A percentile compares a stretch with the other conserved stretches of the same genome.
Conservation (phyloP, 768 basidiomycete genomes). For the Daedalea quercina region DNA sequence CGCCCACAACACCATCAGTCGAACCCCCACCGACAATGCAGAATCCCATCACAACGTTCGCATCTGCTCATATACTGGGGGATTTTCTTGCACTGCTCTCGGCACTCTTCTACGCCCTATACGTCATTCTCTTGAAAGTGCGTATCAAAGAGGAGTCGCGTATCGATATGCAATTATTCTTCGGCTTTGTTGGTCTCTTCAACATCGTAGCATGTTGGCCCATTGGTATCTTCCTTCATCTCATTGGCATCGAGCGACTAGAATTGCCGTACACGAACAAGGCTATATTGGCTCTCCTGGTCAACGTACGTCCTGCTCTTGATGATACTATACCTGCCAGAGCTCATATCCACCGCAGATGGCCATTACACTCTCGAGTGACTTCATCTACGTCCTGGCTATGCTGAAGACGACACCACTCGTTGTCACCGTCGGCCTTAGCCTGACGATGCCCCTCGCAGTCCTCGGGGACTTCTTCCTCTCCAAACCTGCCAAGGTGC, state of each 20-base stretch:
- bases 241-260: constrained; percentile 65
- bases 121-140: constrained; percentile 86
- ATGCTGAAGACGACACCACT: constrained; percentile 97
- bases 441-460: constrained; percentile 89
- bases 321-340: background rate
- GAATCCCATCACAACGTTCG: constrained; percentile 13
- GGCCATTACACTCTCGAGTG: constrained; percentile 75
- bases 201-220: constrained; percentile 76
- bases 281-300: constrained; percentile 41
- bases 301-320: constrained; percentile 41
- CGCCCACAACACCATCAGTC: constrained; percentile 3
- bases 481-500: constrained; percentile 44
- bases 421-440: constrained; percentile 88
- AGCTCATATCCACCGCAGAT: constrained; percentile 40
- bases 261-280: constrained; percentile 54
- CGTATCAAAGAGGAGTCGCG: constrained; percentile 75
- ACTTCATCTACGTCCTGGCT: constrained; percentile 81
- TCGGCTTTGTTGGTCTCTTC: constrained; percentile 89
- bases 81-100: constrained; percentile 83
- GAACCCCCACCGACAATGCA: constrained; percentile 10
- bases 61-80: constrained; percentile 50
- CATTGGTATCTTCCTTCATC: constrained; percentile 69
- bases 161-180: constrained; percentile 91
- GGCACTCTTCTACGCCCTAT: constrained; percentile 82
- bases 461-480: constrained; percentile 75